phyloP scores from a whole-genome alignment of 2,329 filamentous ascomycete species.

The Ophiostoma ips region DNA sequence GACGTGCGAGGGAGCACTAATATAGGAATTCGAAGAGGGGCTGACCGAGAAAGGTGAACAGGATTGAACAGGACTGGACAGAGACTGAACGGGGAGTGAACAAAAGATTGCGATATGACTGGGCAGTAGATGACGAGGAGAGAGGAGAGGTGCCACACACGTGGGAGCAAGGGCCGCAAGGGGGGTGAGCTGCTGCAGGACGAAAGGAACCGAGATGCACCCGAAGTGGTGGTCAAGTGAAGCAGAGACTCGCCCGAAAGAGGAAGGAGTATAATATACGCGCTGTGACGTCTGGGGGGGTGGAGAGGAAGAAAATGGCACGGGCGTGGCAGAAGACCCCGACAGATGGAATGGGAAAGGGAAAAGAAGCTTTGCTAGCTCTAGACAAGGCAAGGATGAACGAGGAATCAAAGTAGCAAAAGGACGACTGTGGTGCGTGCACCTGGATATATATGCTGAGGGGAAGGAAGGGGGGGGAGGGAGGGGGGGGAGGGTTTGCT shows the following conservation, averaged over 20 bases:
- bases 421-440: neutral
- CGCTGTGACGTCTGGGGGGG: neutral
- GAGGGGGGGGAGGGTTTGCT: neutral
- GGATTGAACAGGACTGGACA: neutral
- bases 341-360: neutral
- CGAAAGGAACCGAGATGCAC: constrained; percentile 6
- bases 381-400: neutral
- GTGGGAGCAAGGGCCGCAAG: too few species aligned
- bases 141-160: neutral
- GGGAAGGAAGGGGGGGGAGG: neutral
- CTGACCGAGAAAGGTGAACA: neutral
- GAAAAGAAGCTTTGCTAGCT: neutral
- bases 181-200: too few species aligned
- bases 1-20: neutral
- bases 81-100: too few species aligned
- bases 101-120: neutral
- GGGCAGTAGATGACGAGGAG: neutral
- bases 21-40: neutral
- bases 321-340: neutral
- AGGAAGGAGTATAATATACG: constrained; percentile 6
- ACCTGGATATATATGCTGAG: constrained; percentile 5
- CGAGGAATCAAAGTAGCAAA: neutral
- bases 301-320: neutral
- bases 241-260: constrained; percentile 5
- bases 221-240: neutral